Evolutionary conservation across 2,329 filamentous ascomycete species (phyloP).

Genomic region (Microdochium trichocladiopsis): DNA sequence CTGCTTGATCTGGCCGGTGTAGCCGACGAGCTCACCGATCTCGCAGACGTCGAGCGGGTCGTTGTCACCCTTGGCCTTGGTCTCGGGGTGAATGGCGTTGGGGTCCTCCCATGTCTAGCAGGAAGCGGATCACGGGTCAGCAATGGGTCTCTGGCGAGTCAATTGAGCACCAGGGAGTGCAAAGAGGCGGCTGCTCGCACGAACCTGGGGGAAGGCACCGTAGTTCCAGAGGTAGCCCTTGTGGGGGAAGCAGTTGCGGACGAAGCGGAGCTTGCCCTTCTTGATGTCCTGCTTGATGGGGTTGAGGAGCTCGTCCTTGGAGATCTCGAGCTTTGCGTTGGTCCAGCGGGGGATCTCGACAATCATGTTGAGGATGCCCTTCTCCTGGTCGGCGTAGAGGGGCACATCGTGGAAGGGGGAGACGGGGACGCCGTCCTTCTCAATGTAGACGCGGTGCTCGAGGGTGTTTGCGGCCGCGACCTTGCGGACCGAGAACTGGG

Average conservation of each 20-base stretch:
- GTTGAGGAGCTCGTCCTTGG: constrained; percentile 96
- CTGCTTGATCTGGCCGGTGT: constrained; percentile 96
- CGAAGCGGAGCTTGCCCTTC: constrained; percentile 99
- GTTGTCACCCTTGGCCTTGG: constrained; percentile 98
- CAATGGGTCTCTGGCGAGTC: too few species aligned
- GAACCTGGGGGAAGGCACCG: constrained; percentile 95
- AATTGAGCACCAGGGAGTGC: neutral
- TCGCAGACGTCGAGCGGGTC: constrained; percentile 99
- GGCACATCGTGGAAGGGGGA: constrained; percentile 99
- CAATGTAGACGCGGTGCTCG: constrained; percentile 95
- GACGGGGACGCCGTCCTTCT: constrained; percentile 91
- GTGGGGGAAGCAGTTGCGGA: constrained; percentile 99
- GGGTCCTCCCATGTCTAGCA: constrained; percentile 96
- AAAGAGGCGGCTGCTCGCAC: too few species aligned
- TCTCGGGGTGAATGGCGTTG: constrained; percentile 92
- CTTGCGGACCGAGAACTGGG: constrained; percentile 74
- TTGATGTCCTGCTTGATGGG: constrained; percentile 99
- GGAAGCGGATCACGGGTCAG: too few species aligned
- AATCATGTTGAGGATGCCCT: constrained; percentile 97
- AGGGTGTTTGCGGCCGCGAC: constrained; percentile 85
- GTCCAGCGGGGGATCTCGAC: constrained; percentile 99
- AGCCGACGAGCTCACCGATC: constrained; percentile 96
- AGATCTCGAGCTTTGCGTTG: constrained; percentile 99
- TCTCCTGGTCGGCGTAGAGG: constrained; percentile 92
- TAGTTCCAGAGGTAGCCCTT: constrained; percentile 99